A percentile compares a stretch with the other conserved stretches of the same genome.
phyloP scores from a whole-genome alignment of 371 early-diverging fungal genomes.

The Zychaea mexicana region DNA sequence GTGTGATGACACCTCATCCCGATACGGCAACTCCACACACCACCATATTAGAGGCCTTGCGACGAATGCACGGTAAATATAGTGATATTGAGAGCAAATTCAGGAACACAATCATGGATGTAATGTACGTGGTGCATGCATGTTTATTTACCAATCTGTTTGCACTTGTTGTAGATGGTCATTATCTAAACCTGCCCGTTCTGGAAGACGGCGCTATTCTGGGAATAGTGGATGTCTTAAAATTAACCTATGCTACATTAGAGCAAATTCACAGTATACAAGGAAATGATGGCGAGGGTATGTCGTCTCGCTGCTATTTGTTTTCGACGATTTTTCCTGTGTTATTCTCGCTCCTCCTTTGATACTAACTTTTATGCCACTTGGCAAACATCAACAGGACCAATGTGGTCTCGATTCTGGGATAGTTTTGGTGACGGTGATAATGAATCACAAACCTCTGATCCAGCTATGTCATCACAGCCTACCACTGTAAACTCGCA shows the following conservation, averaged over 20 bases:
- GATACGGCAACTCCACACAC: slow-evolving; percentile 85
- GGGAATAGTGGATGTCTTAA: slow-evolving; percentile 95
- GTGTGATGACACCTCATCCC: slow-evolving; percentile 98
- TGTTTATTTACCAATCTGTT: no score
- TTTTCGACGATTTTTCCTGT: no score
- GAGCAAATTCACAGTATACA: slow-evolving; percentile 59
- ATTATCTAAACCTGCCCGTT: slow-evolving; percentile 95
- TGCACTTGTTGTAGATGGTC: slow-evolving; percentile 84
- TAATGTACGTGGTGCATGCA: neutral
- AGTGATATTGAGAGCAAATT: neutral
- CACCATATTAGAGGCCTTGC: slow-evolving; percentile 91
- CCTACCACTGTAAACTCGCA: neutral
- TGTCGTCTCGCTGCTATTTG: no score
- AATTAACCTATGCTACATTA: slow-evolving; percentile 87
- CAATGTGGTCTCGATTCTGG: slow-evolving; percentile 58
- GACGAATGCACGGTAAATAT: slow-evolving; percentile 88
- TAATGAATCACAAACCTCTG: slow-evolving; percentile 38
- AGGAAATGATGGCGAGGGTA: slow-evolving; percentile 44
- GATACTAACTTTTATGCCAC: no score
- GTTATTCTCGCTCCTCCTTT: neutral
- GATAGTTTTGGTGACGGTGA: slow-evolving; percentile 48
- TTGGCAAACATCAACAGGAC: slow-evolving; percentile 20
- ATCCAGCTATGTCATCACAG: slow-evolving; percentile 29
- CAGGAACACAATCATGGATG: neutral
- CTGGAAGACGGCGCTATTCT: slow-evolving; percentile 77